Percentiles rank a stretch among this genome's conserved stretches.
These are phyloP conservation scores for Cytospora piceicola DNA, from an alignment of 2,329 filamentous ascomycete species.

Conservation along the genomic window DNA sequence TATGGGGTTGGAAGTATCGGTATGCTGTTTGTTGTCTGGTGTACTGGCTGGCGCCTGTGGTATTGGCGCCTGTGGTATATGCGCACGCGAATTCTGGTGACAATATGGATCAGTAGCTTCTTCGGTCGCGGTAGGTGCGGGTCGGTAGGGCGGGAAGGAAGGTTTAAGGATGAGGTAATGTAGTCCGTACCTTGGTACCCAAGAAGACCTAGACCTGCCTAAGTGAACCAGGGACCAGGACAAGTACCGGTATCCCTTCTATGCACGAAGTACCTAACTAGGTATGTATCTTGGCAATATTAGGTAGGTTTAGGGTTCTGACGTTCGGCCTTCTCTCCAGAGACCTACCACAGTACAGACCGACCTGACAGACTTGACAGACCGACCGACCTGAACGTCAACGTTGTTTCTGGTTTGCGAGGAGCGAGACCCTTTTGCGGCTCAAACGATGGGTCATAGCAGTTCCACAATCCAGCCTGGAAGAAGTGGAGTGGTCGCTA, in stretches of 20 bases:
- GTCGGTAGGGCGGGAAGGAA: slow-evolving; percentile 1
- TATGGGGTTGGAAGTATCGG: background rate
- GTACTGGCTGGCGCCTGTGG: background rate
- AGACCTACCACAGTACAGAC: too few relatives aligned
- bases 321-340: background rate
- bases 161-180: background rate
- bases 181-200: slow-evolving; percentile 1
- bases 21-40: background rate
- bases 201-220: slow-evolving; percentile 1
- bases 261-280: background rate
- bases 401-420: background rate
- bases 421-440: background rate
- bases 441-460: background rate
- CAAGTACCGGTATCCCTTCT: background rate
- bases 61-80: background rate
- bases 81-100: slow-evolving; percentile 2
- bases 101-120: slow-evolving; percentile 2
- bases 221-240: background rate
- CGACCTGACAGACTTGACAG: too few relatives aligned
- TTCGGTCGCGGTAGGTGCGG: slow-evolving; percentile 1
- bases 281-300: background rate
- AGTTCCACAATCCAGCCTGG: background rate
- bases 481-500: background rate
- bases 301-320: background rate
- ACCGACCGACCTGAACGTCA: background rate